Base-by-base conservation (phyloP, 192 early-diverging fungal genomes). In the Lobosporangium transversale region DNA sequence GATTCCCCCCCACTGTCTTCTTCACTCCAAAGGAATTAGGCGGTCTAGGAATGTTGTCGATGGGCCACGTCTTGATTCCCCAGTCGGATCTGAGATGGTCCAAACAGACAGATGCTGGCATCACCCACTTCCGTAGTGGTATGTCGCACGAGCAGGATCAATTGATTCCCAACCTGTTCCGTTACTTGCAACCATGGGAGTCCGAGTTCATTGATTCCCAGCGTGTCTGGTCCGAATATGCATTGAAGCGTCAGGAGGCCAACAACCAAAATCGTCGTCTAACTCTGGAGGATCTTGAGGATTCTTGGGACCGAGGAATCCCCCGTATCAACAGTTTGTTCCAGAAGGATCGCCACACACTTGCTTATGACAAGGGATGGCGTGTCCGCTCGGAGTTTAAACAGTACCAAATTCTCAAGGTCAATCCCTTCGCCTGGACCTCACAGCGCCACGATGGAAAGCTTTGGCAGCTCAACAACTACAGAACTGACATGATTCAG, bases 301-400 rank as follows among this genome's bases (percentile, higher is more conserved):
- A 99, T 75, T 92, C 91, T 12, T 99, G 97, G 97, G 97, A 99
- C 79, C 89, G 97, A 49, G 97, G 97, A 81, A 93, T 99, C 79
- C 97, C 97, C 18, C 88, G 97, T 59, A 97, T 99, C 84, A 97
- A 97, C 83, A 99, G 96, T 57, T 83, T 99, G 70, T 99, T 99
- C 89, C 94, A 94, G 49, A 97, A 97, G 85, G 97, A 99, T 79
- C 82, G 97, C n/a, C 96, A 98, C 70, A 99, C 97, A 9, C 85
- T 99, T 50, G 97, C 97, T 29, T 99, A 98, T 76, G 97, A 99
- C 79, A 98, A 97, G 86, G 97, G 97, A 42, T 99, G 97, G 97
- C 91, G 97, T 66, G 87, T 99, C 23, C 86, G 97, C 54, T 94
- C 94, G 23, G 95, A 97, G 66, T 98, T 95, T 80, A 99, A 99